Conservation (phyloP, 2,329 filamentous ascomycete species). For the Xylogone sp. region DNA sequence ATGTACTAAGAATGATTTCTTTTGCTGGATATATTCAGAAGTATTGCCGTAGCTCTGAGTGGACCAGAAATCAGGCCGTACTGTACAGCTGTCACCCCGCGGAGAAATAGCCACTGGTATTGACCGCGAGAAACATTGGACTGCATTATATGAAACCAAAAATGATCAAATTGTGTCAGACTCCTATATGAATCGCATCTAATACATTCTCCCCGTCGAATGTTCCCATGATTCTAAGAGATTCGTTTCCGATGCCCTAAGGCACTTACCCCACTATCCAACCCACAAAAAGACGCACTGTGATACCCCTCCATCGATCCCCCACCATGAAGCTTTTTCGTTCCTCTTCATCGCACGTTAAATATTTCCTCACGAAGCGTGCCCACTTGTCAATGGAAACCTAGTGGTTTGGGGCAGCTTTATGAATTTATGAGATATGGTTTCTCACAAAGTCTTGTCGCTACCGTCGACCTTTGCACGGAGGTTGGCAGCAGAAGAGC, state of each 20-base stretch:
- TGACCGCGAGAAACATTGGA: no score
- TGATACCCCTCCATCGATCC: not conserved
- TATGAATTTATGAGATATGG: not conserved
- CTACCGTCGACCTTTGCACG: slow-evolving; percentile 76
- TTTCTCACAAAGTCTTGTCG: slow-evolving; percentile 62
- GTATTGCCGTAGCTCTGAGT: not conserved
- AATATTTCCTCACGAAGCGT: not conserved
- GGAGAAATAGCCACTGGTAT: no score
- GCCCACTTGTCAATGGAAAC: not conserved
- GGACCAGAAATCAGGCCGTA: no score
- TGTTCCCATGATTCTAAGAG: slow-evolving; percentile 9
- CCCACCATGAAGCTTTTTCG: not conserved
- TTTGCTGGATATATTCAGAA: not conserved
- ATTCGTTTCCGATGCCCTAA: slow-evolving; percentile 16
- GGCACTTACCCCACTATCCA: not conserved
- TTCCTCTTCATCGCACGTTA: not conserved
- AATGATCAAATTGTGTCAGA: not conserved
- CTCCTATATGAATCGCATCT: not conserved
- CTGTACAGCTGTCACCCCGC: no score
- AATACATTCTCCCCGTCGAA: not conserved
- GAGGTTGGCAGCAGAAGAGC: slow-evolving; percentile 80
- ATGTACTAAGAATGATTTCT: no score
- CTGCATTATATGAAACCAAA: no score
- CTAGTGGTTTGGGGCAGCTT: not conserved
- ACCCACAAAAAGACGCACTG: slow-evolving; percentile 6